These are phyloP conservation scores for Hibiscus trionum DNA, from an alignment of 345 rosid genomes.

Conservation along the genomic window DNA sequence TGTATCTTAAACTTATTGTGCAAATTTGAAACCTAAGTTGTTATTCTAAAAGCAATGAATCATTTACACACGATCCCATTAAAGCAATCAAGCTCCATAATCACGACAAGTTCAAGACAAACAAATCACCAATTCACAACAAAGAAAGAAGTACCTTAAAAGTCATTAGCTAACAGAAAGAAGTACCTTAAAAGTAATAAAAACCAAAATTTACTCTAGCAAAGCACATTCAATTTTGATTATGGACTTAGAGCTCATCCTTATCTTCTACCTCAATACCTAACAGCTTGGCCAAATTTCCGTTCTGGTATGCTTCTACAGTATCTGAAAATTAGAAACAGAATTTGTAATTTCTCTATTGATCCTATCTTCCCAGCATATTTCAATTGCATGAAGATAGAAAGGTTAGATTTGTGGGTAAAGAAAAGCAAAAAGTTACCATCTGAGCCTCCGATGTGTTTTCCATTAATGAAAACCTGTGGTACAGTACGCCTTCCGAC, in stretches of 20 bases:
- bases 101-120: not conserved
- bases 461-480: conserved; percentile 75
- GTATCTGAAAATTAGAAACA: conserved; percentile 49
- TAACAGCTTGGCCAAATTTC: conserved; percentile 62
- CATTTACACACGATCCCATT: not conserved
- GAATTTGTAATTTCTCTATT: not conserved
- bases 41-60: not conserved
- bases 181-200: not conserved
- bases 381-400: not conserved
- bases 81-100: not conserved
- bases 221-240: not conserved
- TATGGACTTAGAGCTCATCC: conserved; percentile 40
- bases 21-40: not conserved
- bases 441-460: conserved; percentile 91
- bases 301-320: conserved; percentile 58
- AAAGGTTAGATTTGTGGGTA: not conserved
- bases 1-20: not conserved
- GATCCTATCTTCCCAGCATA: not conserved
- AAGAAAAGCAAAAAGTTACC: conserved; percentile 33
- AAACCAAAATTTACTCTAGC: not conserved
- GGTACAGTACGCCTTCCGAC: conserved; percentile 82
- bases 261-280: conserved; percentile 28
- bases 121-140: not conserved
- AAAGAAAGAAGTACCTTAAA: not conserved
- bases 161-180: not conserved